Percentiles rank a stretch among this genome's conserved stretches.
Evolutionary conservation across 805 yeast species (phyloP).

Genomic region (Saccharomycopsis vini): DNA sequence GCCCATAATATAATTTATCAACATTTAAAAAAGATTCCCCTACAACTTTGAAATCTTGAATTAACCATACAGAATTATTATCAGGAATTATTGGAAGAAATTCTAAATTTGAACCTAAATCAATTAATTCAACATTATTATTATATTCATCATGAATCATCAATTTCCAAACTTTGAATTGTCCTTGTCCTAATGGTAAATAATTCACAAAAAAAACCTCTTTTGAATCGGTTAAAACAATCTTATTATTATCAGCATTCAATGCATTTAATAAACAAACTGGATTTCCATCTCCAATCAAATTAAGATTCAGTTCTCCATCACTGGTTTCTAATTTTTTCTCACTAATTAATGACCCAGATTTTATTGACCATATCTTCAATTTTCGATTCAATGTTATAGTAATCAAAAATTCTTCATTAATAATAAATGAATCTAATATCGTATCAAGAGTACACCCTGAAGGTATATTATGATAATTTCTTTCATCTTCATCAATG

Average conservation of each 20-base stretch:
- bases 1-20: conserved; percentile 1
- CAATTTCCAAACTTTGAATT: conserved; percentile 33
- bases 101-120: conserved; percentile 24
- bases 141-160: conserved; percentile 9
- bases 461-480: conserved; percentile 7
- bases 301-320: conserved; percentile 19
- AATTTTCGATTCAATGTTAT: conserved; percentile 45
- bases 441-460: conserved; percentile 30
- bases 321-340: background rate
- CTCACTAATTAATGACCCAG: conserved; percentile 5
- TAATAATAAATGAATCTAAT: conserved; percentile 24
- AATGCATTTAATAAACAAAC: conserved; percentile 23
- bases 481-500: conserved; percentile 7
- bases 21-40: background rate
- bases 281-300: conserved; percentile 26
- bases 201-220: conserved; percentile 27
- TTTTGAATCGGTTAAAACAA: background rate
- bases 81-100: conserved; percentile 28
- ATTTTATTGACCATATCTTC: conserved; percentile 49
- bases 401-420: conserved; percentile 32
- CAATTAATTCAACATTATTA: conserved; percentile 21
- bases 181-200: conserved; percentile 36
- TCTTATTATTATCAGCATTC: background rate
- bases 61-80: conserved; percentile 35
- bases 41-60: conserved; percentile 36